Evolutionary conservation across 2,329 filamentous ascomycete genomes (phyloP).

Genomic region (Aspergillus unguis): DNA sequence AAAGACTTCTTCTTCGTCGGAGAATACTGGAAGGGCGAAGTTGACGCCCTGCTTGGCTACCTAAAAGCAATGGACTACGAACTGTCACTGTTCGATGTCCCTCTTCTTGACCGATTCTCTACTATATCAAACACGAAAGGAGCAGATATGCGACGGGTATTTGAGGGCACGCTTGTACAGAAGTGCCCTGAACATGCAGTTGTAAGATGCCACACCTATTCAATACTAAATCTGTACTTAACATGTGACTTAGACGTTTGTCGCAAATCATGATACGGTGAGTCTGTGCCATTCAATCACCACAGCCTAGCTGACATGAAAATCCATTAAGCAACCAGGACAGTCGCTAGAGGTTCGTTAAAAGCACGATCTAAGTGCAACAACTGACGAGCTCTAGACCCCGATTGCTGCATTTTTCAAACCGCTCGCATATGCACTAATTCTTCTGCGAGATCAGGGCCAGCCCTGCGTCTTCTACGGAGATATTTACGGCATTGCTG

Average conservation of each 20-base stretch:
- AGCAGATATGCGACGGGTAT: conserved; percentile 62
- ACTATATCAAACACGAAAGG: conserved; percentile 54
- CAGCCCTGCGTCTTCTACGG: conserved; percentile 69
- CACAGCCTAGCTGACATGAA: neutral
- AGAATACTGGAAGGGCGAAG: conserved; percentile 65
- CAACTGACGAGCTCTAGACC: conserved; percentile 36
- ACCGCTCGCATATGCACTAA: conserved; percentile 67
- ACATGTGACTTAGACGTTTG: conserved; percentile 21
- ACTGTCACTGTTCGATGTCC: conserved; percentile 64
- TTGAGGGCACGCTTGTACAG: conserved; percentile 59
- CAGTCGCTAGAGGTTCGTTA: conserved; percentile 55
- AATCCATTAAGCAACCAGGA: conserved; percentile 51
- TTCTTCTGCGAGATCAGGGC: conserved; percentile 62
- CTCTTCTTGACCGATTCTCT: conserved; percentile 66
- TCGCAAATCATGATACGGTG: conserved; percentile 28
- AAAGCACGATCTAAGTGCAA: neutral
- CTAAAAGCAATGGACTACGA: conserved; percentile 57
- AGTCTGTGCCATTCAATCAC: too few species aligned
- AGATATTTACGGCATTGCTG: conserved; percentile 62
- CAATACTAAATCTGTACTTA: neutral
- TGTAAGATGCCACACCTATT: conserved; percentile 5
- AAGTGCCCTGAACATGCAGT: conserved; percentile 42
- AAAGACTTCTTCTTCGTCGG: conserved; percentile 63
- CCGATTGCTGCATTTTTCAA: conserved; percentile 66
- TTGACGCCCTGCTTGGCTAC: conserved; percentile 55